Evolutionary conservation across 768 basidiomycete species (phyloP).

Genomic region (Amanita rubescens): DNA sequence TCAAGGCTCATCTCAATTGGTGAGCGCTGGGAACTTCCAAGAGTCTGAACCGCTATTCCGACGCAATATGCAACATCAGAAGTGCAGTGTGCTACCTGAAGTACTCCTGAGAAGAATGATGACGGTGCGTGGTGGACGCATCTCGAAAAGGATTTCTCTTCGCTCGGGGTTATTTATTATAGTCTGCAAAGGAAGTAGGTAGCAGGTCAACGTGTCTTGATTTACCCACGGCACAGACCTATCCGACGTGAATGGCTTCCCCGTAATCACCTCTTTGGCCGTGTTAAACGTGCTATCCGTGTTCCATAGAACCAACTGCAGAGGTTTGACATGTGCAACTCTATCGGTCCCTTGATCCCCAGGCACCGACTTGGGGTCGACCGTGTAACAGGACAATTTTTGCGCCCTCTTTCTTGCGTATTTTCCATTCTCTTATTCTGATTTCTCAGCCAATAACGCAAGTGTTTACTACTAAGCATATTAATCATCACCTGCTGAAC

Average conservation of each 20-base stretch:
- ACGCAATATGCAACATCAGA: background rate
- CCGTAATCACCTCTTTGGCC: background rate
- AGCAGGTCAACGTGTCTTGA: background rate
- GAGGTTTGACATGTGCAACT: background rate
- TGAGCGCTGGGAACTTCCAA: too few relatives aligned
- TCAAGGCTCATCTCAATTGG: too few relatives aligned
- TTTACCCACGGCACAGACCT: background rate
- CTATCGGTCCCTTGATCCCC: conserved; percentile 2
- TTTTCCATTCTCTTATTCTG: background rate
- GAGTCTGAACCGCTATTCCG: too few relatives aligned
- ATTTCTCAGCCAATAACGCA: background rate
- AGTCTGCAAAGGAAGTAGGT: background rate
- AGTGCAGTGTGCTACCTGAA: background rate
- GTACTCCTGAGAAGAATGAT: background rate
- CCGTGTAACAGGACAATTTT: background rate
- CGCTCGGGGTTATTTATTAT: background rate
- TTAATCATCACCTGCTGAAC: too few relatives aligned
- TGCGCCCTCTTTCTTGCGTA: background rate
- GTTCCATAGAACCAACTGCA: background rate
- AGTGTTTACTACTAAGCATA: background rate
- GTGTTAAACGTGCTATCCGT: background rate
- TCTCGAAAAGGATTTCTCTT: background rate
- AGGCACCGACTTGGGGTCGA: conserved; percentile 1
- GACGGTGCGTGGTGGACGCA: background rate
- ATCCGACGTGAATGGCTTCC: background rate